Conservation (phyloP, 202 grass and related monocot genomes). For the Saccharum hybrid region DNA sequence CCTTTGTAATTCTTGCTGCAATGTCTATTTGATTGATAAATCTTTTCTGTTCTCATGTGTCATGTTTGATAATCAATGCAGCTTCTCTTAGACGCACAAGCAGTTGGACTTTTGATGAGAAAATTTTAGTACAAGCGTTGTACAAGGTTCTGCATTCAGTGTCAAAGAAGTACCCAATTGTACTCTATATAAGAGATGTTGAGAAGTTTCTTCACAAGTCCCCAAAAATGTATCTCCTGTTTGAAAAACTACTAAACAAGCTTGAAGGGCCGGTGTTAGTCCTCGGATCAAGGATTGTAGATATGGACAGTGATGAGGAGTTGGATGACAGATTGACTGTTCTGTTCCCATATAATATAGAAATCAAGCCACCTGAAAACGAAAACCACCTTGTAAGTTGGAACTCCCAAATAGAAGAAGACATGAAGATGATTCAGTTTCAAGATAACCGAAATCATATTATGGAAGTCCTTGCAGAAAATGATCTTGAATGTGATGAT, state of each 20-base stretch:
- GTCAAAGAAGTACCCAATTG: constrained; percentile 79
- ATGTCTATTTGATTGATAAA: not conserved
- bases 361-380: constrained; percentile 81
- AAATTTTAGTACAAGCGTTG: constrained; percentile 84
- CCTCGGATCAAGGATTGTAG: constrained; percentile 81
- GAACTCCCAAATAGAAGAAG: constrained; percentile 98
- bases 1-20: constrained; percentile 19
- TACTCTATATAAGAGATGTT: constrained; percentile 94
- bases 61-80: constrained; percentile 49
- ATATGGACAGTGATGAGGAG: constrained; percentile 62
- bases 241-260: constrained; percentile 82
- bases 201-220: constrained; percentile 85
- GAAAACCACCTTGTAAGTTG: constrained; percentile 83
- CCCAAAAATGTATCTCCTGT: constrained; percentile 81
- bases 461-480: constrained; percentile 77
- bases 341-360: constrained; percentile 91
- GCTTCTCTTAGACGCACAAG: constrained; percentile 68
- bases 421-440: constrained; percentile 93
- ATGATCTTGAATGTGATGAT: constrained; percentile 96
- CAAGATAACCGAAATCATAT: constrained; percentile 96
- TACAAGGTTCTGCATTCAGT: constrained; percentile 84
- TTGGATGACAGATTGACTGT: constrained; percentile 66
- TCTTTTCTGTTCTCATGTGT: constrained; percentile 29
- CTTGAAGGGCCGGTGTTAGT: constrained; percentile 72
- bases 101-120: constrained; percentile 95